These are phyloP conservation scores for Penicillium cataractarum DNA, from an alignment of 495 filamentous ascomycete genomes.

Conservation along the genomic window DNA sequence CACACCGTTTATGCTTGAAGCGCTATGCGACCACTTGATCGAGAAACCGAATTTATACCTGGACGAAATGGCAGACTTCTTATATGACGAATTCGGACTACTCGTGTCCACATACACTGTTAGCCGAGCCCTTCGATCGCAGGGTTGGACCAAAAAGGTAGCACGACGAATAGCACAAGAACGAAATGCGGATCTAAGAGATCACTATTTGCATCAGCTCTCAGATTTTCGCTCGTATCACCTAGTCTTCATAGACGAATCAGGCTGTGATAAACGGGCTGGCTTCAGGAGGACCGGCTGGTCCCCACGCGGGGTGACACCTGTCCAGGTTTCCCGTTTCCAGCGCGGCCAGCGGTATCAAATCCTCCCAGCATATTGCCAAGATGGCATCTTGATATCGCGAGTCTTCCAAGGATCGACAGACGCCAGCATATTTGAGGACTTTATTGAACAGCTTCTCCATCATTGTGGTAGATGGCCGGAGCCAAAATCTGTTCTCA, in stretches of 20 bases:
- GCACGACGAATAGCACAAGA: slow-evolving; percentile 15
- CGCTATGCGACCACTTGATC: slow-evolving; percentile 21
- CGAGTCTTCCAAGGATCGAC: not conserved
- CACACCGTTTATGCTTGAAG: slow-evolving; percentile 9
- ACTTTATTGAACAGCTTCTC: not conserved
- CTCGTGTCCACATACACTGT: not conserved
- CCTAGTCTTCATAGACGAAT: not conserved
- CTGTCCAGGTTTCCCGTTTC: slow-evolving; percentile 35
- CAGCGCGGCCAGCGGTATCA: slow-evolving; percentile 38
- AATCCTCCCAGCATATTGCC: not conserved
- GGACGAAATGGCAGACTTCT: slow-evolving; percentile 26
- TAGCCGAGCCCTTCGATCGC: slow-evolving; percentile 2
- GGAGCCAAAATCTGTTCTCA: not conserved
- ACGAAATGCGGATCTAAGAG: slow-evolving; percentile 37
- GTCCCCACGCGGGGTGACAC: slow-evolving; percentile 34
- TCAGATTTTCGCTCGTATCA: slow-evolving; percentile 34
- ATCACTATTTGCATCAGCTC: slow-evolving; percentile 37
- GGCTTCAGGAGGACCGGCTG: slow-evolving; percentile 4
- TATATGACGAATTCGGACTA: slow-evolving; percentile 24
- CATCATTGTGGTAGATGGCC: not conserved
- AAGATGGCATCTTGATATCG: not conserved
- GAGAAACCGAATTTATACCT: slow-evolving; percentile 27
- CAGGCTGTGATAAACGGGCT: slow-evolving; percentile 26
- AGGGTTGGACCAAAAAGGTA: slow-evolving; percentile 25
- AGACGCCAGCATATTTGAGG: not conserved